Evolutionary conservation across 1,139 yeast species (phyloP), one percentile per base, ranked within the genome.

Genomic region (Magnusiomyces magnusii): DNA sequence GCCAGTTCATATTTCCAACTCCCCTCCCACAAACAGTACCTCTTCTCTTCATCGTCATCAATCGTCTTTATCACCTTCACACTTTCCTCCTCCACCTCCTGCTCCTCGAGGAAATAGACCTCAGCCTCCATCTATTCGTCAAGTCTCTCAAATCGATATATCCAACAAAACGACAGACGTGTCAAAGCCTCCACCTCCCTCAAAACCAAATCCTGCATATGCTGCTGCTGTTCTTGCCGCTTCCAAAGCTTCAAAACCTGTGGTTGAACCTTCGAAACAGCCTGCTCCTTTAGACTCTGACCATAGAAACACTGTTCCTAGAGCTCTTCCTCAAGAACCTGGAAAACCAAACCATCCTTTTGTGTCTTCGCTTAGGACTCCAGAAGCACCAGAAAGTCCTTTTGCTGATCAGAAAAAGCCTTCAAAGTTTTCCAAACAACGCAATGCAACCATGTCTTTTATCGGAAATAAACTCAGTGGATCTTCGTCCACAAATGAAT

Each of bases 201-300:
- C 49, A 19, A 44, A 44, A 17, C 49, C 49, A 44, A 44, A 44
- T 21, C 49, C 49, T 44, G 49, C 49, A 9, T 44, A 44, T 44
- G 49, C 49, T 19, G 49, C 49, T 44, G 49, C 49, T 3, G 27
- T 44, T 19, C 13, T 23, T 19, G 49, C 49, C 3, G 49, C 49
- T 21, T 19, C 49, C 3, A 44, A 44, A 23, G 49, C 49, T 21
- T 44, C 49, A 21, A 23, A 9, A 17, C 44, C 44, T 10, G n/a
- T n/a, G n/a, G 44, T 19, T 15, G 44, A 39, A 10, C 19, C 44
- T 17, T n/a, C 44, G 17, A 39, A n/a, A 3, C 44, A 17, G 17
- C 44, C 44, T 15, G 5, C 44, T 15, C 19, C 10, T 31, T 31
- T 31, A 31, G 36, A 31, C 13, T 31, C 36, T 13, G 36, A 13